phyloP scores from a whole-genome alignment of 768 basidiomycete species.

The Naganishia antarctica region DNA sequence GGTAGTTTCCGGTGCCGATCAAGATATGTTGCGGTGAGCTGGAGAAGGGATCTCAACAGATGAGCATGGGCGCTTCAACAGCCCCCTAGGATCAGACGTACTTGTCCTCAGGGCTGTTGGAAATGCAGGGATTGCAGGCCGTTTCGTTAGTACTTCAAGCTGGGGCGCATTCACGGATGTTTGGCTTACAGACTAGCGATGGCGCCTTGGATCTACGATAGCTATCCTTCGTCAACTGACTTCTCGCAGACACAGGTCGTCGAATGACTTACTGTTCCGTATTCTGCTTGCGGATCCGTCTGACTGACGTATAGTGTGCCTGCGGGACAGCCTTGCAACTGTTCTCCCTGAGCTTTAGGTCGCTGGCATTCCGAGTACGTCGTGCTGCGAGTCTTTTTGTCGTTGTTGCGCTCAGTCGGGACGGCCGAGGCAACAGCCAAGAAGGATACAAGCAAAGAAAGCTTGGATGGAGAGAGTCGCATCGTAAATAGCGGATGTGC shows the following conservation, averaged over 20 bases:
- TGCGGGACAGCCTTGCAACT: conserved; percentile 56
- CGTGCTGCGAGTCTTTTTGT: neutral
- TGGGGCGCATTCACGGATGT: too few relatives aligned
- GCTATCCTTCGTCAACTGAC: conserved; percentile 21
- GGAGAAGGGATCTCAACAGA: too few relatives aligned
- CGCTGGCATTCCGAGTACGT: conserved; percentile 25
- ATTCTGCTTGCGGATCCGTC: conserved; percentile 52
- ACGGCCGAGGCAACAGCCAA: neutral
- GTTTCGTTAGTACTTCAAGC: neutral
- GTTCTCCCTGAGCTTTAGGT: conserved; percentile 33
- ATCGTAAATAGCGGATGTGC: neutral
- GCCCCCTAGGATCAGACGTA: neutral
- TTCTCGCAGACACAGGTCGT: conserved; percentile 47
- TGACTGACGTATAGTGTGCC: conserved; percentile 62
- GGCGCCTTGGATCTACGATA: conserved; percentile 57
- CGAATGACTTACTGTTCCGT: conserved; percentile 22
- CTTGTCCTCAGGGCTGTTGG: conserved; percentile 1
- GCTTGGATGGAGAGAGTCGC: neutral
- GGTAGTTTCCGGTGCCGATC: conserved; percentile 60
- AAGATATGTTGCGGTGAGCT: conserved; percentile 56
- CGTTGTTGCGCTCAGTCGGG: conserved; percentile 2
- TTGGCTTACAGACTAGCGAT: conserved; percentile 56
- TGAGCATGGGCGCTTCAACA: neutral
- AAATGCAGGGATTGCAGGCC: neutral
- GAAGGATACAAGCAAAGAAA: neutral